Base-by-base conservation (phyloP, 805 yeast genomes). In the Candida silvicultrix region DNA sequence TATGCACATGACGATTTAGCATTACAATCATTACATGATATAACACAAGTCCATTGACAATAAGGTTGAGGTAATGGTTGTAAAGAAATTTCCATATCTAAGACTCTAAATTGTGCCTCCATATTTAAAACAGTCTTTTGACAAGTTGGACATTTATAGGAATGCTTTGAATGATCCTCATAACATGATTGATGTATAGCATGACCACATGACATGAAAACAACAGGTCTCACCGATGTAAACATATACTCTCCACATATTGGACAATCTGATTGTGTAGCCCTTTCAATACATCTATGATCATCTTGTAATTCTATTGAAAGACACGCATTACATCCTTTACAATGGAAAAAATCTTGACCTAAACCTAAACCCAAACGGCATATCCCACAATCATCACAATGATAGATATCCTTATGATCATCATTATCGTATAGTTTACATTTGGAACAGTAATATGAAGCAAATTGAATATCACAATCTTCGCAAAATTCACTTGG, bases 201-300 rank as follows among this genome's bases (percentile, higher is more conserved):
- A 65, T 90, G 98, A 2, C 97, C 97, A 66, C 98, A 90, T 42
- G 75, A 71, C 96, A 90, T 89, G 62, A 90, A 89, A 19, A 89
- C 95, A 38, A 89, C 95, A 11, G 89, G 83, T 59, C 72, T 75
- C 7, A 85, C 80, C 4, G 94, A 83, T 15, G 89, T 85, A 62
- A 90, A 90, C 78, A 90, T 78, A 63, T 82, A 89, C 56, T 89
- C 97, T 47, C 85, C 87, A 66, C 97, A 90, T 34, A 90, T 88
- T 2, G 97, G 96, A 63, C 97, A 90, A 60, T 89, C 82, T 41
- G 95, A 85, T 62, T 85, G 94, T 0, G 96, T 89, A 6, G 95
- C 81, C 54, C 89, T 81, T 56, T 85, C 89, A 43, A 89, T 82
- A 65, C 97, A 92, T 51, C 75, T 77, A 67, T 92, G 97, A 48